A percentile compares a stretch with the other conserved stretches of the same genome.
Conservation (phyloP, 176 grass and related monocot species). For the Cymbopogon citratus region DNA sequence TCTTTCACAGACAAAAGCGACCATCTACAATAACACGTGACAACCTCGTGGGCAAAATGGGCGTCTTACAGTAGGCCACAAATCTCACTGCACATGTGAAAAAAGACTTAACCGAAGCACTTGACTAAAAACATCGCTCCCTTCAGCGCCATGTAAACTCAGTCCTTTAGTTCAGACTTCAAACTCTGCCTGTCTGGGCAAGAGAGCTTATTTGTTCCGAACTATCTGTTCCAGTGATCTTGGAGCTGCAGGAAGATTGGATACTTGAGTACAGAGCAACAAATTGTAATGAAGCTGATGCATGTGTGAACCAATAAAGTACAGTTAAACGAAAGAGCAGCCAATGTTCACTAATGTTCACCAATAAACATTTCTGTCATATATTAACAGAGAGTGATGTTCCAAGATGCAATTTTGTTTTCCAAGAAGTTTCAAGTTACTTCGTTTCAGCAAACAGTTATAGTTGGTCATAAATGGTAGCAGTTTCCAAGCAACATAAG, state of each 20-base stretch:
- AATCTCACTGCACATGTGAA: slow-evolving; percentile 30
- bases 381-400: background rate
- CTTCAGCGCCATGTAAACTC: slow-evolving; percentile 1
- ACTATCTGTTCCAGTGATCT: slow-evolving; percentile 17
- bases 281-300: background rate
- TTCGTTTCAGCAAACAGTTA: background rate
- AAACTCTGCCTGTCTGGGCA: background rate
- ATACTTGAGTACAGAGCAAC: background rate
- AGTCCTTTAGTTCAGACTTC: background rate
- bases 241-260: slow-evolving; percentile 28
- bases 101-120: slow-evolving; percentile 14
- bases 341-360: background rate
- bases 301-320: background rate
- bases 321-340: background rate
- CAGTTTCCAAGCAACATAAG: background rate
- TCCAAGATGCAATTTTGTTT: background rate
- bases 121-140: slow-evolving; percentile 10
- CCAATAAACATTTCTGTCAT: too few relatives aligned
- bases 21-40: slow-evolving; percentile 35
- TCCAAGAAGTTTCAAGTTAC: background rate
- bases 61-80: slow-evolving; percentile 30
- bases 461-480: background rate
- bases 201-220: slow-evolving; percentile 22
- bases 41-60: slow-evolving; percentile 36
- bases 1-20: slow-evolving; percentile 20